These are phyloP conservation scores for Rhynchospora pubera DNA, from an alignment of 176 grass and related monocot genomes.

Conservation along the genomic window DNA sequence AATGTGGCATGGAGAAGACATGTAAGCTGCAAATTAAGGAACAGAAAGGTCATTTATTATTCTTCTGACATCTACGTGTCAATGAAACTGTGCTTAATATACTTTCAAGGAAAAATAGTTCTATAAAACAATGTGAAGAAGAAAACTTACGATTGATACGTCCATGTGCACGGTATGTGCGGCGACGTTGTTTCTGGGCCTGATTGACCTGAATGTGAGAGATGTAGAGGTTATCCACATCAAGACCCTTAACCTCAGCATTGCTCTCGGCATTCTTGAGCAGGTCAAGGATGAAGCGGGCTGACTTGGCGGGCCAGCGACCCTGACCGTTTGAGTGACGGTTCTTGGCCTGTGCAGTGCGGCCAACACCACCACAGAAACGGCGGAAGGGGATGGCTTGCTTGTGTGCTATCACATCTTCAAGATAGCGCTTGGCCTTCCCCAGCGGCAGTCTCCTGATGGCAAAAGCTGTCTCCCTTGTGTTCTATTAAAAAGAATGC, in stretches of 20 bases:
- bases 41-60: not conserved
- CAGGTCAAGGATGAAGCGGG: conserved; percentile 63
- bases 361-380: conserved; percentile 69
- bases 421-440: conserved; percentile 88
- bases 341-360: conserved; percentile 70
- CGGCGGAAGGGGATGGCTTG: conserved; percentile 85
- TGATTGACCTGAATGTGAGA: conserved; percentile 76
- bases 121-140: not conserved
- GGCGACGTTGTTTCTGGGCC: conserved; percentile 56
- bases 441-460: conserved; percentile 46
- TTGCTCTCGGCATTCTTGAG: conserved; percentile 84
- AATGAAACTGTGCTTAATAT: not conserved
- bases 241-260: conserved; percentile 58
- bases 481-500: conserved; percentile 39
- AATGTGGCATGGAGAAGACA: conserved; percentile 80
- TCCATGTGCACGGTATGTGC: conserved; percentile 66
- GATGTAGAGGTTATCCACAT: conserved; percentile 68
- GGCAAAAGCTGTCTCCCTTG: conserved; percentile 69
- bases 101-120: not conserved
- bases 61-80: not conserved
- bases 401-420: conserved; percentile 91
- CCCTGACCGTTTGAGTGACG: conserved; percentile 76
- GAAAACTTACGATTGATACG: conserved; percentile 54
- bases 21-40: conserved; percentile 43
- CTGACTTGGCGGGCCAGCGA: conserved; percentile 74